Conservation (phyloP, 208 protist species). For the Perkinsela sp. region DNA sequence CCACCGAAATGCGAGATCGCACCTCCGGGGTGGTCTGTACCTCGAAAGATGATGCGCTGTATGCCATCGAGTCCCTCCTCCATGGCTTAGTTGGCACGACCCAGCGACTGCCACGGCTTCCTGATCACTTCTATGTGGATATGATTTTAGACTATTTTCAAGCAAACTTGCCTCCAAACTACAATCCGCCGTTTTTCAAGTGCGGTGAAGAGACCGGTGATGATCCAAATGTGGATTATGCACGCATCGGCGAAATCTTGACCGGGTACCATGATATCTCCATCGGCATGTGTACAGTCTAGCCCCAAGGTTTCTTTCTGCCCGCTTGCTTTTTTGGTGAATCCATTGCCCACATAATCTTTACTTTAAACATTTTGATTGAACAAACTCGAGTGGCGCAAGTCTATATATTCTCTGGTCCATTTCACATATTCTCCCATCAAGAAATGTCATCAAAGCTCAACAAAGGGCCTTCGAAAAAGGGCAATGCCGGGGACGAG, state of each 20-base stretch:
- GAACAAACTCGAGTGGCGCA: too few species aligned
- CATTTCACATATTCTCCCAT: background rate
- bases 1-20: too few species aligned
- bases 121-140: background rate
- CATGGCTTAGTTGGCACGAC: background rate
- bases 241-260: background rate
- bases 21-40: too few species aligned
- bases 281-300: background rate
- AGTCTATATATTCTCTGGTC: too few species aligned
- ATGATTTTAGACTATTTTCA: background rate
- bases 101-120: background rate
- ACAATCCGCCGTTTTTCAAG: background rate
- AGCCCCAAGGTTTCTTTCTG: too few species aligned
- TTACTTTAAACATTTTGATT: too few species aligned
- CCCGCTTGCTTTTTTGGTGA: too few species aligned
- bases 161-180: background rate
- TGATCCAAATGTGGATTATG: background rate
- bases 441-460: slow-evolving; percentile 1
- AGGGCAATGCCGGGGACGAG: slow-evolving; percentile 54
- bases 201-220: background rate
- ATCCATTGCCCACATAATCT: too few species aligned
- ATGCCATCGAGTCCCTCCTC: background rate
- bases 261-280: background rate
- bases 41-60: background rate
- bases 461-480: slow-evolving; percentile 1